phyloP scores from a whole-genome alignment of 495 filamentous ascomycete genomes.

The Oidiodendron maius region DNA sequence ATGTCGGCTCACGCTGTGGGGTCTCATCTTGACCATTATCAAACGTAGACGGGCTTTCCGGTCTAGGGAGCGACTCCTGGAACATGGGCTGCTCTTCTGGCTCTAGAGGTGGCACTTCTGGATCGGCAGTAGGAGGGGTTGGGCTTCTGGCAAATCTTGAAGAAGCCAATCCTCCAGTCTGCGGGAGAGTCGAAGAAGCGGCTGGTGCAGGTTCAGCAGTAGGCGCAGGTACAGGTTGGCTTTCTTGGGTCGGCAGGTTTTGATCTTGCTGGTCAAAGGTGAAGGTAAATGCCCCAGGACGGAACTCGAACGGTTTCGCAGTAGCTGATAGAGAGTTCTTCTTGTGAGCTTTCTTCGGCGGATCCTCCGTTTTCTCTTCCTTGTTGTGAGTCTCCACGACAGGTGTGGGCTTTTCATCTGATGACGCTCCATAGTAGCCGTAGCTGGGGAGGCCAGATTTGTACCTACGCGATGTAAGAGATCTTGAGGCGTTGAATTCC shows the following conservation, averaged over 20 bases:
- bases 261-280: slow-evolving; percentile 22
- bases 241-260: not conserved
- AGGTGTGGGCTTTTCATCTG: slow-evolving; percentile 19
- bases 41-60: slow-evolving; percentile 22
- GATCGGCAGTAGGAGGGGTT: slow-evolving; percentile 26
- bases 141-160: slow-evolving; percentile 36
- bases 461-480: slow-evolving; percentile 22
- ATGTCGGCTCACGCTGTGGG: slow-evolving; percentile 36
- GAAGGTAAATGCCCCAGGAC: slow-evolving; percentile 33
- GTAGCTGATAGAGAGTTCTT: slow-evolving; percentile 59
- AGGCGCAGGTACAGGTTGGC: slow-evolving; percentile 11
- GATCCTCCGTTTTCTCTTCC: slow-evolving; percentile 10
- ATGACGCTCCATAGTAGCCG: slow-evolving; percentile 9
- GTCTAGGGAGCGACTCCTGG: slow-evolving; percentile 24
- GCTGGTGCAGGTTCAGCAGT: slow-evolving; percentile 15
- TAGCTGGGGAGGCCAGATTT: slow-evolving; percentile 24
- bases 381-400: slow-evolving; percentile 18
- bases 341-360: slow-evolving; percentile 30
- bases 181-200: slow-evolving; percentile 24
- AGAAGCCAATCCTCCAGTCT: slow-evolving; percentile 28
- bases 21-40: slow-evolving; percentile 14
- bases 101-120: slow-evolving; percentile 18
- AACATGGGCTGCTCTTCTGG: slow-evolving; percentile 22
- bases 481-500: slow-evolving; percentile 30
- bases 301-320: slow-evolving; percentile 62